These are phyloP conservation scores for Microbotryomycetes sp. DNA, from an alignment of 1,284 basidiomycete species.

Conservation along the genomic window DNA sequence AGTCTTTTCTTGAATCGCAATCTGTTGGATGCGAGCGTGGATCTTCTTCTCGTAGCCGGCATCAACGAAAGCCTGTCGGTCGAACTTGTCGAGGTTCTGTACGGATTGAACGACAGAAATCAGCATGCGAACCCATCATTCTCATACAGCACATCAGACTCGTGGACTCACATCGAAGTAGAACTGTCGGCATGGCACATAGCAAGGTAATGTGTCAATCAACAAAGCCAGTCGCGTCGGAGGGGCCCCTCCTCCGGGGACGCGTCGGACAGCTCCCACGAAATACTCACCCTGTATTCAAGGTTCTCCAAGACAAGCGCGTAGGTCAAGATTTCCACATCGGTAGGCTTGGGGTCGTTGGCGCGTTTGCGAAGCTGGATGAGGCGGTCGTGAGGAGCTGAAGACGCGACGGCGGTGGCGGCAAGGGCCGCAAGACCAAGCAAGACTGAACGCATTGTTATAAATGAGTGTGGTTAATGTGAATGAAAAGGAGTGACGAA, in stretches of 20 bases:
- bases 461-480: constrained; percentile 9
- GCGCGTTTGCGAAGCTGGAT: constrained; percentile 11
- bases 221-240: background rate
- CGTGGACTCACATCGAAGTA: background rate
- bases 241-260: background rate
- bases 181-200: background rate
- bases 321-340: constrained; percentile 28
- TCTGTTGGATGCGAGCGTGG: background rate
- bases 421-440: constrained; percentile 13
- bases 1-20: constrained; percentile 4
- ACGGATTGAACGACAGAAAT: background rate
- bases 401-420: constrained; percentile 10
- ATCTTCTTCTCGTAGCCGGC: background rate
- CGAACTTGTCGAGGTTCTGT: background rate
- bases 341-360: constrained; percentile 12
- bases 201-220: background rate
- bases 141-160: background rate
- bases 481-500: constrained; percentile 1
- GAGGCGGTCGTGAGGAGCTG: background rate
- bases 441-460: constrained; percentile 7
- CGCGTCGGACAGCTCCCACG: background rate
- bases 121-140: background rate
- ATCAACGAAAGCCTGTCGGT: background rate
- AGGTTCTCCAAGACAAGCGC: background rate
- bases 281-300: background rate